A percentile compares a stretch with the other conserved stretches of the same genome.
Conservation (phyloP, 1,284 basidiomycete genomes). For the Moniliophthora roreri region DNA sequence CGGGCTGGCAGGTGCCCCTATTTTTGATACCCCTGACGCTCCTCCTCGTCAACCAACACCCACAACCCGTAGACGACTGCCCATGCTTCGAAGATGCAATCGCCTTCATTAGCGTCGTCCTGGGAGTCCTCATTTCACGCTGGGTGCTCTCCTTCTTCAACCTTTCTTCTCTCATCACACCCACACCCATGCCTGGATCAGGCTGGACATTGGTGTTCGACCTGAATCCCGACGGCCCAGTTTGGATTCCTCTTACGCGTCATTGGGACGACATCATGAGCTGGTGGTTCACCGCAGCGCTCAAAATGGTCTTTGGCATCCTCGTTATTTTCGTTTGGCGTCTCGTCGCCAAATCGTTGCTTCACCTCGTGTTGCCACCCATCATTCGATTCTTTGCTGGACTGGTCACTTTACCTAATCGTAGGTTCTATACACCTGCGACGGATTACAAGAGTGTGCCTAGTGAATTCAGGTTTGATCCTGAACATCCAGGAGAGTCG, state of each 20-base stretch:
- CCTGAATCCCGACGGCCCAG: neutral
- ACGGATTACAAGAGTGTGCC: constrained; percentile 80
- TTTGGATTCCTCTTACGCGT: constrained; percentile 35
- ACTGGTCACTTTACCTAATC: constrained; percentile 65
- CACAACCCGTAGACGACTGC: constrained; percentile 93
- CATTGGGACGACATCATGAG: constrained; percentile 45
- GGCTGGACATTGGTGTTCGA: constrained; percentile 3
- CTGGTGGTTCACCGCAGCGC: constrained; percentile 57
- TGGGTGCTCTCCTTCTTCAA: constrained; percentile 44
- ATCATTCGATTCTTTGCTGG: constrained; percentile 74
- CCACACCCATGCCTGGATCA: constrained; percentile 12
- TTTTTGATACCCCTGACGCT: constrained; percentile 67
- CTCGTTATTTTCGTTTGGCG: constrained; percentile 83
- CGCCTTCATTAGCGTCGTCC: constrained; percentile 83
- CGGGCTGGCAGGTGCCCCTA: constrained; percentile 69
- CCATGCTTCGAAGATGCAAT: constrained; percentile 99
- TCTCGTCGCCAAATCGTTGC: constrained; percentile 73
- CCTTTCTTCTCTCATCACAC: constrained; percentile 5
- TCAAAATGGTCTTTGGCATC: constrained; percentile 71
- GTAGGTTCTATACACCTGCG: constrained; percentile 85
- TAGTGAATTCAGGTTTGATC: constrained; percentile 42
- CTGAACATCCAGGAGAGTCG: constrained; percentile 23
- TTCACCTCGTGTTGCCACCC: constrained; percentile 78
- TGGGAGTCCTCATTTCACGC: constrained; percentile 72
- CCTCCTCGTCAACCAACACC: constrained; percentile 83